Conservation (phyloP, 2,329 filamentous ascomycete genomes). For the Claviceps cyperi region DNA sequence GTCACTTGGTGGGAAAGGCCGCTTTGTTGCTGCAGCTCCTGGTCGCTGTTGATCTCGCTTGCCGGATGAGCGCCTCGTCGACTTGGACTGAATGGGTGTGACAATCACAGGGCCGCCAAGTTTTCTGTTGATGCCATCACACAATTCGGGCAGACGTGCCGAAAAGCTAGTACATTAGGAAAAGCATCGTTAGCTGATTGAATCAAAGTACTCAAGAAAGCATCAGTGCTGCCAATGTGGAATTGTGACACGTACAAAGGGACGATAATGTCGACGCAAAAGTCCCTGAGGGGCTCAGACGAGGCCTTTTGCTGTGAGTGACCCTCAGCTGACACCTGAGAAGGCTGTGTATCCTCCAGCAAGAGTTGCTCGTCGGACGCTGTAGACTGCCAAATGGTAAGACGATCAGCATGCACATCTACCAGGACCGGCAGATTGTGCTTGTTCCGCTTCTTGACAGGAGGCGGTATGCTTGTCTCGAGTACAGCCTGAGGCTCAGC, state of each 20-base stretch:
- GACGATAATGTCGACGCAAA: slow-evolving; percentile 67
- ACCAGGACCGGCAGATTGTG: slow-evolving; percentile 52
- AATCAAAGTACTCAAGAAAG: too few relatives aligned
- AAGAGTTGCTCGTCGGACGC: slow-evolving; percentile 43
- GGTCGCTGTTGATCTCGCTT: slow-evolving; percentile 34
- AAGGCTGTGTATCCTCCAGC: slow-evolving; percentile 32
- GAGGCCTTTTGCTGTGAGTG: slow-evolving; percentile 26
- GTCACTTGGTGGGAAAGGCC: slow-evolving; percentile 25
- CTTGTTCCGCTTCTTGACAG: slow-evolving; percentile 41
- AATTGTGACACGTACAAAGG: slow-evolving; percentile 46
- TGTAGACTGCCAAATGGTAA: slow-evolving; percentile 76
- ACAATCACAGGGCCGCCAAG: slow-evolving; percentile 56
- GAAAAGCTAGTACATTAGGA: slow-evolving; percentile 41
- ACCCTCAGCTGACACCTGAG: slow-evolving; percentile 17
- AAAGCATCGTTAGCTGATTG: too few relatives aligned
- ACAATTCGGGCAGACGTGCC: slow-evolving; percentile 57
- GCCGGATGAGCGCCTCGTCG: slow-evolving; percentile 26
- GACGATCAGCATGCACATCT: slow-evolving; percentile 60
- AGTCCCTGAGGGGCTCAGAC: slow-evolving; percentile 55
- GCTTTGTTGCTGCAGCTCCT: slow-evolving; percentile 36
- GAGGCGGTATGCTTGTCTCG: slow-evolving; percentile 15
- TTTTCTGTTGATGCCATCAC: slow-evolving; percentile 57
- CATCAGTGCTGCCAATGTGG: too few relatives aligned
- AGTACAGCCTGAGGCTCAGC: slow-evolving; percentile 15
- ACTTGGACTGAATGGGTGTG: slow-evolving; percentile 37